A percentile compares a stretch with the other conserved stretches of the same genome.
phyloP scores from a whole-genome alignment of 129 eudicot species.

The Chrysanthemum seticuspe region DNA sequence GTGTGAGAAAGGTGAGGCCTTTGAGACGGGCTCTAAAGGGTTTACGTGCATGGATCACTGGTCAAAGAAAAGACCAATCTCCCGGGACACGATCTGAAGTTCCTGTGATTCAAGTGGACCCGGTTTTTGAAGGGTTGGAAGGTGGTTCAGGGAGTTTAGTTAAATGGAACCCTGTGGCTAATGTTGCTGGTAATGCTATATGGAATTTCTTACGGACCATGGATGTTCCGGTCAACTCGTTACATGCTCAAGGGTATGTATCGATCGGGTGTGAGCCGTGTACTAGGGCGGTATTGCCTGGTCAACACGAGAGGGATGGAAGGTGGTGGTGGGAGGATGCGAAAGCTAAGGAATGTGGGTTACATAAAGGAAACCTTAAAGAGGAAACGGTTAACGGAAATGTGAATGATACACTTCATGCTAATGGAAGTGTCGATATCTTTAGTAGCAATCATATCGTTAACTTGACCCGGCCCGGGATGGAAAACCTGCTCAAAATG shows the following conservation, averaged over 20 bases:
- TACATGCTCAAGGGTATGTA: conserved; percentile 73
- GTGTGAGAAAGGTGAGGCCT: conserved; percentile 86
- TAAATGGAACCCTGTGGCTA: conserved; percentile 97
- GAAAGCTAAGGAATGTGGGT: conserved; percentile 93
- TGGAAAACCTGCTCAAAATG: conserved; percentile 68
- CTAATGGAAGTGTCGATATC: conserved; percentile 52
- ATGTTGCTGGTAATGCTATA: conserved; percentile 63
- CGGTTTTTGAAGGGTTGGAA: conserved; percentile 82
- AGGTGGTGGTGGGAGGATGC: conserved; percentile 99
- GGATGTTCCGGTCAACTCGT: conserved; percentile 81
- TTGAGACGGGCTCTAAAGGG: conserved; percentile 78
- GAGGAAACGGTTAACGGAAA: conserved; percentile 37
- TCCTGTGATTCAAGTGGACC: conserved; percentile 84
- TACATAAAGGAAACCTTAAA: conserved; percentile 84
- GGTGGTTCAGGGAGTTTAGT: conserved; percentile 94
- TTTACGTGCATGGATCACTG: conserved; percentile 88
- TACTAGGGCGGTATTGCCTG: conserved; percentile 82
- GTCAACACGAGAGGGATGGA: conserved; percentile 94
- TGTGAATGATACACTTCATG: conserved; percentile 37
- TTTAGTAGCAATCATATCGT: conserved; percentile 48
- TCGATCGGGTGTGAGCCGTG: conserved; percentile 96
- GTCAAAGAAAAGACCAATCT: conserved; percentile 92
- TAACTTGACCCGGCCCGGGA: conserved; percentile 62
- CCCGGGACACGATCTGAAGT: conserved; percentile 87
- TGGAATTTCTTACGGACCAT: conserved; percentile 78